A percentile compares a stretch with the other conserved stretches of the same genome.
Conservation (phyloP, 2,329 filamentous ascomycete species). For the Coniella vitis region DNA sequence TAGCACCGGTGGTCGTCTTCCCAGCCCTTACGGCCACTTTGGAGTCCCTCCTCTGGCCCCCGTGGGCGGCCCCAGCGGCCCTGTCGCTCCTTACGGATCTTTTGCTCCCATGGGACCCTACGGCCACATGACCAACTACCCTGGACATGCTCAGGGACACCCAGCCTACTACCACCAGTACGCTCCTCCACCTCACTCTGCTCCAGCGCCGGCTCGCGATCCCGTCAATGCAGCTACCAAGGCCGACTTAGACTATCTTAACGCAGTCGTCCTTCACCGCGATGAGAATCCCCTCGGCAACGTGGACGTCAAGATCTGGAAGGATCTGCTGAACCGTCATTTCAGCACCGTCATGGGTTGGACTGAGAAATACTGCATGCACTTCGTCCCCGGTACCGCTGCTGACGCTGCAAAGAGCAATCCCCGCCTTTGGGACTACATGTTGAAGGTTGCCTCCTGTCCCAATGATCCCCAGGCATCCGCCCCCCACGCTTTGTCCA, state of each 20-base stretch:
- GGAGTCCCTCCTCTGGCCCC: background rate
- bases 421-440: constrained; percentile 28
- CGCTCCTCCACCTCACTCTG: background rate
- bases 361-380: constrained; percentile 20
- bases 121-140: background rate
- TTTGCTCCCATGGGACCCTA: constrained; percentile 3
- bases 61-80: background rate
- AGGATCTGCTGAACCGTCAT: constrained; percentile 7
- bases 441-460: constrained; percentile 26
- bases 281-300: constrained; percentile 7
- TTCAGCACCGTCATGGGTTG: constrained; percentile 20
- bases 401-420: constrained; percentile 18
- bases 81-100: constrained; percentile 2
- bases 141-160: background rate
- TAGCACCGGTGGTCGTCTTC: background rate
- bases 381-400: constrained; percentile 16
- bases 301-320: constrained; percentile 9
- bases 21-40: constrained; percentile 1
- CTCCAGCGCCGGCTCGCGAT: background rate
- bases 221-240: background rate
- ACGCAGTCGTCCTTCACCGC: constrained; percentile 11
- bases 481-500: constrained; percentile 25
- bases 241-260: background rate
- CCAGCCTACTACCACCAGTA: background rate
- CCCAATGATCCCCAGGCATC: constrained; percentile 21